Evolutionary conservation across 2,329 filamentous ascomycete species (phyloP).

Genomic region (Podosphaera aphanis): DNA sequence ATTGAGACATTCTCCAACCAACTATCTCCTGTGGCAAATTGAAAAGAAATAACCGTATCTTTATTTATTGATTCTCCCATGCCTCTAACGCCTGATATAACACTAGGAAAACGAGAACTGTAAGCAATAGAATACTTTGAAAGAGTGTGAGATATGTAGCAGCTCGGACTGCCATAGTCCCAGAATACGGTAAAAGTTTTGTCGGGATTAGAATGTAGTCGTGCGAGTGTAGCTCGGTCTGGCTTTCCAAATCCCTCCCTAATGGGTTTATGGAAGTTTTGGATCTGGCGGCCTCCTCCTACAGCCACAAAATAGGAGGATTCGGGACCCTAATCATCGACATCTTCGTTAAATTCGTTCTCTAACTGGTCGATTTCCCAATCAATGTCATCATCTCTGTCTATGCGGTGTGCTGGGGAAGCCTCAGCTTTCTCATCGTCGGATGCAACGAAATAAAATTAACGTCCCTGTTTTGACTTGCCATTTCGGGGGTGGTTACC

Average conservation of each 20-base stretch:
- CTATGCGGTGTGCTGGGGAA: background rate
- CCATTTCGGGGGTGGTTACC: background rate
- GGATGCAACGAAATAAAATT: background rate
- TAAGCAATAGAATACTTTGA: background rate
- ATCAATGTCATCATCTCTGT: background rate
- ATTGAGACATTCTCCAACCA: background rate
- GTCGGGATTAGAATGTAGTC: background rate
- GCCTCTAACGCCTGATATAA: background rate
- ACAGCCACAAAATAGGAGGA: slow-evolving; percentile 1
- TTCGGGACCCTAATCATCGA: background rate
- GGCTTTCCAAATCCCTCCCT: background rate
- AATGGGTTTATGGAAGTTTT: background rate
- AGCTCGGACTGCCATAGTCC: background rate
- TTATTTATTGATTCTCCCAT: background rate
- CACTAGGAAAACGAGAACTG: background rate
- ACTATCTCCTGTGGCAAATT: background rate
- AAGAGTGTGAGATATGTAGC: background rate
- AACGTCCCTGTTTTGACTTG: background rate
- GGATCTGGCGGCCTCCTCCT: background rate
- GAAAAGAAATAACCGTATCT: background rate
- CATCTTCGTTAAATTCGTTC: background rate
- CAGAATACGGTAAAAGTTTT: background rate
- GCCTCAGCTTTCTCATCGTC: background rate
- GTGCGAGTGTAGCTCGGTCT: background rate
- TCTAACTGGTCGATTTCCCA: background rate